A percentile compares a stretch with the other conserved stretches of the same genome.
Conservation (phyloP, 768 basidiomycete genomes). For the Termitomyces sp. region DNA sequence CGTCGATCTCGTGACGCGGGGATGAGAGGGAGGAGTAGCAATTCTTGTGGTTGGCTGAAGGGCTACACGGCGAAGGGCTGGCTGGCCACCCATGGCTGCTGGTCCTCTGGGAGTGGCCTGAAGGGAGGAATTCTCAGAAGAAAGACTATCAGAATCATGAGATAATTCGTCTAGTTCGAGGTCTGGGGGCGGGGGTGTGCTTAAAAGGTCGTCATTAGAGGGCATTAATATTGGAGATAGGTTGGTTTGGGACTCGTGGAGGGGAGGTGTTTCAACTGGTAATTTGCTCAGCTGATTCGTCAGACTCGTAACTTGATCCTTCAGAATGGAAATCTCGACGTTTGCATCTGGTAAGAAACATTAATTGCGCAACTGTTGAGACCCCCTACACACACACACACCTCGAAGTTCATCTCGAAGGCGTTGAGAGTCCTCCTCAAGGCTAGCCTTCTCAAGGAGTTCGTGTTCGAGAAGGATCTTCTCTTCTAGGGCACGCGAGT, state of each 20-base stretch:
- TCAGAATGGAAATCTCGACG: slow-evolving; percentile 78
- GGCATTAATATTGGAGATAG: slow-evolving; percentile 23
- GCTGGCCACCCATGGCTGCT: slow-evolving; percentile 35
- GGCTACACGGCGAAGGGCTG: slow-evolving; percentile 43
- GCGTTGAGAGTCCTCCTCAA: slow-evolving; percentile 90
- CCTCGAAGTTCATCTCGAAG: slow-evolving; percentile 92
- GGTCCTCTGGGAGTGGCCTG: slow-evolving; percentile 35
- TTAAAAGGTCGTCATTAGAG: slow-evolving; percentile 55
- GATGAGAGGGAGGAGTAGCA: slow-evolving; percentile 36
- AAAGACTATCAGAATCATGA: slow-evolving; percentile 34
- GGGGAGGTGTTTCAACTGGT: slow-evolving; percentile 20
- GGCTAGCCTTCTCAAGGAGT: slow-evolving; percentile 79
- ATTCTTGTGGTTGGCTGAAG: slow-evolving; percentile 40
- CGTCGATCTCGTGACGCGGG: slow-evolving; percentile 48
- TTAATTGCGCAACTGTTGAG: neutral
- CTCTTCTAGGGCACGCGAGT: slow-evolving; percentile 89
- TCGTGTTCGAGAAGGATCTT: slow-evolving; percentile 98
- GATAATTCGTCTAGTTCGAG: slow-evolving; percentile 55
- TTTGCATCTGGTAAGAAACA: slow-evolving; percentile 58
- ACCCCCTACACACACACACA: slow-evolving; percentile 23
- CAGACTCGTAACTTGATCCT: slow-evolving; percentile 52
- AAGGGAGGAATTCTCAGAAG: slow-evolving; percentile 31
- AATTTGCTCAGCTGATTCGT: slow-evolving; percentile 28
- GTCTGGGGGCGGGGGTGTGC: slow-evolving; percentile 54
- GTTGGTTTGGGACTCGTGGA: slow-evolving; percentile 28